Percentiles rank a stretch among this genome's conserved stretches.
phyloP scores from a whole-genome alignment of 2,329 filamentous ascomycete genomes.

The Alternaria novae-zelandiae region DNA sequence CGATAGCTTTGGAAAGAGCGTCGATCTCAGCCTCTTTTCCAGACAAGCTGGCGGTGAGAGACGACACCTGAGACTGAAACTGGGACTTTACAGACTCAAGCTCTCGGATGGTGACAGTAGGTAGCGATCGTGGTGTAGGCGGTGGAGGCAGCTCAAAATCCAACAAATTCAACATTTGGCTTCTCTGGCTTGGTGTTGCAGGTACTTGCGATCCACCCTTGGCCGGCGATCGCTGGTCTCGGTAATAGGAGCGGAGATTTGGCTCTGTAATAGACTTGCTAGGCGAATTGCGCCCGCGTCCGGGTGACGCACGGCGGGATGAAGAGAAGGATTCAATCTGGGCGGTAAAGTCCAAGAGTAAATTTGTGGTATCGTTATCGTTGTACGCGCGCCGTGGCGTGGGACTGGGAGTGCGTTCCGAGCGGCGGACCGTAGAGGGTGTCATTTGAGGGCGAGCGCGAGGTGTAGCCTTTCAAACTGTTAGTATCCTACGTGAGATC shows the following conservation, averaged over 20 bases:
- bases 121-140: conserved; percentile 89
- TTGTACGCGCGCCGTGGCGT: conserved; percentile 60
- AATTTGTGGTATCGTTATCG: conserved; percentile 71
- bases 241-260: conserved; percentile 54
- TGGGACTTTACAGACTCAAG: conserved; percentile 89
- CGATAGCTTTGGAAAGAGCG: conserved; percentile 84
- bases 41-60: conserved; percentile 87
- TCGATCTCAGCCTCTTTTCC: conserved; percentile 92
- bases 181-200: conserved; percentile 41
- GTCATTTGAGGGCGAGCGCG: conserved; percentile 51
- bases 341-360: conserved; percentile 88
- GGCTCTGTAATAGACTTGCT: conserved; percentile 58
- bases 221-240: conserved; percentile 42
- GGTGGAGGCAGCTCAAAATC: conserved; percentile 95
- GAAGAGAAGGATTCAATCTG: conserved; percentile 66
- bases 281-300: conserved; percentile 55
- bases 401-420: conserved; percentile 55
- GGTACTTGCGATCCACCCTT: conserved; percentile 36
- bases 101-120: conserved; percentile 88
- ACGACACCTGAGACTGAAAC: conserved; percentile 91
- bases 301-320: conserved; percentile 48
- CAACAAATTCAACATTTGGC: conserved; percentile 55
- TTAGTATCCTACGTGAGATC: conserved; percentile 7
- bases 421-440: conserved; percentile 57
- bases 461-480: conserved; percentile 37